Evolutionary conservation across 129 eudicot species (phyloP), one percentile per base, ranked within the genome.

Genomic region (Dittrichia graveolens): DNA sequence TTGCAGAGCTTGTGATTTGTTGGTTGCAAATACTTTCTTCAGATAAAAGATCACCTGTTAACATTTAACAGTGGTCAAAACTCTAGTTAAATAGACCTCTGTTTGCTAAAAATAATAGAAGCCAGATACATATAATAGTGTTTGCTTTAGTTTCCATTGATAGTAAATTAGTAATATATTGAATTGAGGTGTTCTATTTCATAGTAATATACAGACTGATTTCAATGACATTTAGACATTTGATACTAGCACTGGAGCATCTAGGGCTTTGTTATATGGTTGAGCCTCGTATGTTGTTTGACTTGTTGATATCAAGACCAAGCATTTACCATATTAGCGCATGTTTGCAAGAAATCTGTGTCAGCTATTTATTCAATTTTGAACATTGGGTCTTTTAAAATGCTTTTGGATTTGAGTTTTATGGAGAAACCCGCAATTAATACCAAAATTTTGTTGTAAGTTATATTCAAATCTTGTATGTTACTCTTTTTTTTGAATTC

Each of bases 1-100:
- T 67, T 18, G 39, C 0, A 57, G 62, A 57, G 40, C 62, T 65
- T 45, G 56, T 49, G 47, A 16, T 67, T 67, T 67, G 73, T 35
- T 68, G 45, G 58, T 49, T 53, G 35, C 31, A 24, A 24, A 24
- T 24, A 24, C 31, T 24, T 24, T 24, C 31, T 24, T 24, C 2
- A 24, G 31, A 24, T 24, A 24, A 24, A 24, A 24, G 31, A 24
- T 24, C 31, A 24, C 31, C 31, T 24, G 31, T 24, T 24, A 24
- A 24, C 31, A 24, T 24, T 24, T 24, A 24, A 24, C 31, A 24
- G 31, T 24, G 31, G 31, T 24, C 31, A 24, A 24, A 2, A 24
- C 31, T 24, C 31, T 24, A 24, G 31, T 24, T 24, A 24, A 24
- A 24, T 24, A 24, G 2, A 24, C 31, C 31, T 24, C 1, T 24